These are phyloP conservation scores for Zizania latifolia DNA, from an alignment of 176 grass and related monocot species.

Conservation along the genomic window DNA sequence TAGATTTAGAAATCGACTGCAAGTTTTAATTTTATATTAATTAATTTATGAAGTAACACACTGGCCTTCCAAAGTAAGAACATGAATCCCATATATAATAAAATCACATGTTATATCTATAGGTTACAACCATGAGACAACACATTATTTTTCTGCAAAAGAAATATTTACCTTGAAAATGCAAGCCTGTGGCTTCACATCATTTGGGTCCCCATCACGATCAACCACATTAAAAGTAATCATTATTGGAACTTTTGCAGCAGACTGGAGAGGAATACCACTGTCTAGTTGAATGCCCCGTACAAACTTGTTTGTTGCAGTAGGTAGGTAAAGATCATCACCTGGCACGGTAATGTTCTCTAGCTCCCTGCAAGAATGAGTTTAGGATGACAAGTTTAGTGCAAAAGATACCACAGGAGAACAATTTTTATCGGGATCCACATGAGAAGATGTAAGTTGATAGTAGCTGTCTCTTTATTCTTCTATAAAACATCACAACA, in stretches of 20 bases:
- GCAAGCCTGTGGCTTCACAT: slow-evolving; percentile 88
- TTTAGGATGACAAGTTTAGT: slow-evolving; percentile 32
- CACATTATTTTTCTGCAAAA: not conserved
- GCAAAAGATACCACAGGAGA: slow-evolving; percentile 1
- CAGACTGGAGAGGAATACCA: slow-evolving; percentile 96
- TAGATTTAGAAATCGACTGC: not conserved
- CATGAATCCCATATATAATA: slow-evolving; percentile 1
- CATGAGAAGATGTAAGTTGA: not conserved
- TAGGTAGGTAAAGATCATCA: slow-evolving; percentile 93
- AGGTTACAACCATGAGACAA: not conserved
- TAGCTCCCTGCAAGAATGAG: slow-evolving; percentile 61
- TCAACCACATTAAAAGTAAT: slow-evolving; percentile 98
- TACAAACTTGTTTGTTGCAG: slow-evolving; percentile 93
- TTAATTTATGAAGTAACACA: slow-evolving; percentile 17
- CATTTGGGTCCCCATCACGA: slow-evolving; percentile 78
- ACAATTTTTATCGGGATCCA: not conserved
- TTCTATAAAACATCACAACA: slow-evolving; percentile 14
- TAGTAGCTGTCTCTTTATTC: slow-evolving; percentile 1
- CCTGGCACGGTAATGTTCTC: slow-evolving; percentile 87
- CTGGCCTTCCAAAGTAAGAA: not conserved
- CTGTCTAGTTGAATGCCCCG: slow-evolving; percentile 90
- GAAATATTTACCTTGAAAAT: slow-evolving; percentile 93
- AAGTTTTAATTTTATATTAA: not conserved
- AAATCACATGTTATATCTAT: slow-evolving; percentile 1
- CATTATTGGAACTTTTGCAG: slow-evolving; percentile 99